Conservation (phyloP, 305 asterid genomes). For the Solanum hybrid region DNA sequence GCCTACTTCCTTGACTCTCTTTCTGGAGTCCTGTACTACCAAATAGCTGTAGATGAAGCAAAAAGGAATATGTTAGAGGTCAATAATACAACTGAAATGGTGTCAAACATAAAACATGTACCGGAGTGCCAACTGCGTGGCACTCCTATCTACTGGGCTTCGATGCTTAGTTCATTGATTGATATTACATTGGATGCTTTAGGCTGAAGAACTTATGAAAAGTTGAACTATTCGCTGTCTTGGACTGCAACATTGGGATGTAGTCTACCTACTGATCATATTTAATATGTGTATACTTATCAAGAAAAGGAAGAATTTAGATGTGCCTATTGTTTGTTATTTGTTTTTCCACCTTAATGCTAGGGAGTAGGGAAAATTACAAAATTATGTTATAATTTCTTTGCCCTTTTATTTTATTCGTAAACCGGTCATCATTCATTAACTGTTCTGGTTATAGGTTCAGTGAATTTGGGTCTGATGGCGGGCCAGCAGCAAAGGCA, state of each 20-base stretch:
- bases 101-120: background rate
- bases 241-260: background rate
- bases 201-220: background rate
- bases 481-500: conserved; percentile 67
- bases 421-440: background rate
- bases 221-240: background rate
- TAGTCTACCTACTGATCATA: background rate
- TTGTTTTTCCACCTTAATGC: background rate
- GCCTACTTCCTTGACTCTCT: background rate
- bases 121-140: background rate
- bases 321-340: background rate
- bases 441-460: conserved; percentile 31
- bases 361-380: background rate
- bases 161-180: background rate
- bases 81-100: background rate
- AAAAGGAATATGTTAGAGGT: background rate
- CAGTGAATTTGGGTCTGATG: conserved; percentile 66
- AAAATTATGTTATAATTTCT: background rate
- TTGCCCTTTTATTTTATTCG: background rate
- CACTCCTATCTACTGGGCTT: background rate
- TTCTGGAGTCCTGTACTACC: background rate
- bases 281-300: background rate
- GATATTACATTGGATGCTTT: background rate
- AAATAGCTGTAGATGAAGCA: background rate
- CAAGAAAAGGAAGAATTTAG: background rate